A percentile compares a stretch with the other conserved stretches of the same genome.
Conservation (phyloP, 148 eudicot genomes). For the Mesembryanthemum crystallinum region DNA sequence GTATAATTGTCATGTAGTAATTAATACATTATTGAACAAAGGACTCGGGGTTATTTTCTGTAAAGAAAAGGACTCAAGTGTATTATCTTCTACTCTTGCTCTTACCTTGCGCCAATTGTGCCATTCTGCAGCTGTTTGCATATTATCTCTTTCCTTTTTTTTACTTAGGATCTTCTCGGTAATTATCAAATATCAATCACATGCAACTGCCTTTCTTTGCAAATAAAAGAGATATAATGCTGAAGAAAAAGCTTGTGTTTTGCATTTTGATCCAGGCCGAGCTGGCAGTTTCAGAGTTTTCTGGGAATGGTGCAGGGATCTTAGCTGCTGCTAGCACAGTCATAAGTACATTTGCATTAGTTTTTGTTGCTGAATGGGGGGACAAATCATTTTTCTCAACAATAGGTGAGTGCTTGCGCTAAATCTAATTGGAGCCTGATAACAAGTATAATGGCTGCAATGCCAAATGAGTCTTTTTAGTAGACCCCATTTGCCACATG, state of each 20-base stretch:
- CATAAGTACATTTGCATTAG: slow-evolving; percentile 74
- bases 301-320: slow-evolving; percentile 90
- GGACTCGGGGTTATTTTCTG: background rate
- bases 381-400: slow-evolving; percentile 99
- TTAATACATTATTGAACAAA: background rate
- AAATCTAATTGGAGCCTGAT: background rate
- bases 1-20: background rate
- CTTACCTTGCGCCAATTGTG: background rate
- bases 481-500: too few species aligned
- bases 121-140: background rate
- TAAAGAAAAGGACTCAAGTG: too few species aligned
- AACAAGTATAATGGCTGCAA: background rate
- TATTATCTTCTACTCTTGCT: background rate
- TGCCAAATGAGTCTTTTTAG: too few species aligned
- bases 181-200: background rate
- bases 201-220: background rate
- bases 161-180: background rate
- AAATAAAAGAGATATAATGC: background rate
- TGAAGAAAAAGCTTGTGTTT: slow-evolving; percentile 8
- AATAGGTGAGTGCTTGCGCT: slow-evolving; percentile 53
- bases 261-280: slow-evolving; percentile 66
- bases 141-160: background rate
- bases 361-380: slow-evolving; percentile 99
- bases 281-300: slow-evolving; percentile 89
- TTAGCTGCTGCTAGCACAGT: slow-evolving; percentile 81